These are phyloP conservation scores for Haplosporangium sp. DNA, from an alignment of 371 early-diverging fungal species.

Conservation along the genomic window DNA sequence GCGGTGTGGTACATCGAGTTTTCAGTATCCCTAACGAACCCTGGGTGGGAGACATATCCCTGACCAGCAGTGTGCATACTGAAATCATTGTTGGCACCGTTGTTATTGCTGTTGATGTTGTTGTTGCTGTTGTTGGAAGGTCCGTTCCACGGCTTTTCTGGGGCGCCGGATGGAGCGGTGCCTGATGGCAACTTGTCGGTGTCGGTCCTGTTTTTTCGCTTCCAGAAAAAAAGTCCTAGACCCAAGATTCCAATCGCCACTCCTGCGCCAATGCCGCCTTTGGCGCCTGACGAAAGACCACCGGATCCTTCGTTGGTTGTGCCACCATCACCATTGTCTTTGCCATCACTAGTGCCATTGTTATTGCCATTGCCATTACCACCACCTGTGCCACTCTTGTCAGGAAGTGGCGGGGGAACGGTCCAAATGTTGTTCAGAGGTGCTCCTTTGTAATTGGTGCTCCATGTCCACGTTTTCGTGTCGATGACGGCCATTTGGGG, in stretches of 20 bases:
- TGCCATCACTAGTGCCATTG: background rate
- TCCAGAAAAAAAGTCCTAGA: conserved; percentile 22
- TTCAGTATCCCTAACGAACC: no score
- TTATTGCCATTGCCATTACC: background rate
- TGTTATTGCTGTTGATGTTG: no score
- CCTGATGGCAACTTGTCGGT: background rate
- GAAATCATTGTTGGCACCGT: no score
- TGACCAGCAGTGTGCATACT: no score
- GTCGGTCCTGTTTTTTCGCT: background rate
- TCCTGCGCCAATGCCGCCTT: conserved; percentile 36
- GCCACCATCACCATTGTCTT: background rate
- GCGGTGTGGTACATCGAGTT: no score
- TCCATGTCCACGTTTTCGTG: conserved; percentile 36
- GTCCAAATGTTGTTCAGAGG: conserved; percentile 33
- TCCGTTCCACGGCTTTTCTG: no score
- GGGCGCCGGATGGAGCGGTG: background rate
- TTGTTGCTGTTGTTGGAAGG: no score
- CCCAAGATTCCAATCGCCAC: conserved; percentile 22
- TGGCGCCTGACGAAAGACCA: conserved; percentile 40
- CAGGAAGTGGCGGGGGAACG: background rate
- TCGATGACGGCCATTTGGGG: conserved; percentile 44
- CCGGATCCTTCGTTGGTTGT: background rate
- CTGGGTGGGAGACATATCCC: no score
- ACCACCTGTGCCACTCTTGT: background rate
- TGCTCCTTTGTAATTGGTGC: conserved; percentile 21